Evolutionary conservation across 352 stramenopile species (phyloP), one percentile per base, ranked within the genome.

Genomic region (Pythium insidiosum): DNA sequence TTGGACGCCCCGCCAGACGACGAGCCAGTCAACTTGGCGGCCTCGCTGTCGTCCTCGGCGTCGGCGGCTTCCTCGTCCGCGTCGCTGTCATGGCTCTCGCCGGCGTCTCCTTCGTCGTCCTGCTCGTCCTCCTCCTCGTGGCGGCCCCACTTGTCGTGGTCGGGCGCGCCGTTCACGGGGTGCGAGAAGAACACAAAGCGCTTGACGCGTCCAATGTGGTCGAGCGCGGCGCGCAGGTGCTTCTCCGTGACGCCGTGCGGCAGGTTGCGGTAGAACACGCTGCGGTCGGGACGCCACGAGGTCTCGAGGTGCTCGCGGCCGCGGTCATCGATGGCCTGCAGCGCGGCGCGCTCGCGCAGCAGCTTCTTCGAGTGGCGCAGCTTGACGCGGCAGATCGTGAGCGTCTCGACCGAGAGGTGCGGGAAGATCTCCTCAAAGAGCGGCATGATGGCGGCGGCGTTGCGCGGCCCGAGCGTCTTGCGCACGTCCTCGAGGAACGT

Each of bases 321-420:
- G 0, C 38, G 35, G 3, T 77, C 63, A 30, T 75, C 66, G 6
- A 87, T n/a, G 22, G 61, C 56, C 43, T 66, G 35, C 4, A 88
- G 38, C 4, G 42, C 61, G 19, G 68, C 75, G 22, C 66, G 57
- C 21, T 76, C 73, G 16, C 67, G 74, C 29, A 88, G 36, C 24
- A 86, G 50, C 42, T 86, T 88, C 21, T 68, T 40, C 19, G 76
- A 74, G 53, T 89, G 77, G 30, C 75, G 78, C 34, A 82, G 41
- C 51, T 87, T 86, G 28, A 93, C 69, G 37, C 78, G 74, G 41
- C 77, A 93, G 33, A 93, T 90, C 35, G 75, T 93, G 25, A 93
- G 65, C 49, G 76, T 89, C 53, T 93, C 81, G 26, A 93, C 68
- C 22, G 81, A 91, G 38, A 93, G 40, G 31, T 91, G 73, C 48